Conservation (phyloP, 768 basidiomycete species). For the Lactifluus hygrophoroides region DNA sequence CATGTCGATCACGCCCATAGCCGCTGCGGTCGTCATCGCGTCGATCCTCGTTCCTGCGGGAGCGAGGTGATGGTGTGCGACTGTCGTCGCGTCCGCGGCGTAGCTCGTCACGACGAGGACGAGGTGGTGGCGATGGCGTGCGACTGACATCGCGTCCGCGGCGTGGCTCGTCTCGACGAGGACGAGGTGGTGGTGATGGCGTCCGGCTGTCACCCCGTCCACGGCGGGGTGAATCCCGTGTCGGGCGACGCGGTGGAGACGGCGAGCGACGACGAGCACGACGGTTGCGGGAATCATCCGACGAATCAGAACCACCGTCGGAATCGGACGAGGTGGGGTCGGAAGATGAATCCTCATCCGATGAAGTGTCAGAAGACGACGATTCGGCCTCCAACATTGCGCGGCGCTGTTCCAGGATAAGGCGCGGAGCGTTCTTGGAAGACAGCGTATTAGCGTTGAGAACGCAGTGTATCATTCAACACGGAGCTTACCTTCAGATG, state of each 20-base stretch:
- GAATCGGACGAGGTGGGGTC: slow-evolving; percentile 33
- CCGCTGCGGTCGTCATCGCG: background rate
- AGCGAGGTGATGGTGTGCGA: slow-evolving; percentile 14
- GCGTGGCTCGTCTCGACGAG: slow-evolving; percentile 18
- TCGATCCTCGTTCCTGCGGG: slow-evolving; percentile 3
- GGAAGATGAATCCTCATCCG: slow-evolving; percentile 35
- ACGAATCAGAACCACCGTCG: slow-evolving; percentile 30
- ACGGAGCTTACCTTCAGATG: slow-evolving; percentile 67
- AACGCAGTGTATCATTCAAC: background rate
- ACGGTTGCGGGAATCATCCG: slow-evolving; percentile 28
- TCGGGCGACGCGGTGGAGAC: slow-evolving; percentile 28
- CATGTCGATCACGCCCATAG: slow-evolving; percentile 1
- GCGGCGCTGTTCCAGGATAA: slow-evolving; percentile 92
- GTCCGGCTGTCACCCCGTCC: slow-evolving; percentile 19
- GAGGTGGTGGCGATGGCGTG: slow-evolving; percentile 4
- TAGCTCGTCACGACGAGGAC: slow-evolving; percentile 18
- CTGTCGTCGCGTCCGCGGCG: slow-evolving; percentile 9
- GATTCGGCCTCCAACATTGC: slow-evolving; percentile 71
- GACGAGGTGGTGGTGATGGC: slow-evolving; percentile 20
- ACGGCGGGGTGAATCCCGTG: slow-evolving; percentile 18
- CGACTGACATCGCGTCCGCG: slow-evolving; percentile 10
- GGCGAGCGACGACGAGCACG: slow-evolving; percentile 26
- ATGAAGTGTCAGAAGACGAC: slow-evolving; percentile 35
- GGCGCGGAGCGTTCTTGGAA: slow-evolving; percentile 76
- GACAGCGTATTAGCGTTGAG: slow-evolving; percentile 9